Evolutionary conservation across 441 rosid genomes (phyloP), one percentile per base, ranked within the genome.

Genomic region (Pelargonium cotyledonis): DNA sequence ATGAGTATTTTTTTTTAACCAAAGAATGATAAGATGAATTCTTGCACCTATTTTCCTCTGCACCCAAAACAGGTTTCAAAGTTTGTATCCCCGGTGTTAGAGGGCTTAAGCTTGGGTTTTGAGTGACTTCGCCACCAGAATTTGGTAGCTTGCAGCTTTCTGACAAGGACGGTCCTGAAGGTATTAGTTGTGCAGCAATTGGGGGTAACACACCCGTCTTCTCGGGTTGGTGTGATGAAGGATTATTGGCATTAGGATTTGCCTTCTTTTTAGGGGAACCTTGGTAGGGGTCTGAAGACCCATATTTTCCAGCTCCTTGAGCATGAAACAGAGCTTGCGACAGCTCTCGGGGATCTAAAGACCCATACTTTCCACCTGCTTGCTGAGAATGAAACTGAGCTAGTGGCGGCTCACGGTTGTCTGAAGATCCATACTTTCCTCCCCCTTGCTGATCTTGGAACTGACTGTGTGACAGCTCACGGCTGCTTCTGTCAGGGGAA

Each of bases 21-120:
- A 35, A 35, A 35, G 38, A 4, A 62, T 14, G 43, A 14, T 6
- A 60, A 53, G 14, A 38, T 6, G 41, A 63, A 26, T 70, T 72
- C 16, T 53, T 65, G 46, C 83, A 91, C 95, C 97, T 75, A 71
- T 85, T 85, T 68, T 84, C 84, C 53, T 80, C 85, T n/a, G 65
- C 44, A 47, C 79, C 76, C 9, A 53, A n/a, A 8, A 67, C 26
- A 62, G 79, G 75, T 68, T 75, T 80, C 70, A 85, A 78, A 68
- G 70, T 70, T 47, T 77, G 83, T 8, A 66, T 71, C 40, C 72
- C 81, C 46, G 77, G 62, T 7, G 65, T 61, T 44, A 78, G 75
- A 41, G 66, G 70, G 75, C 51, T 47, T 14, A 71, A 63, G 41
- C 69, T 72, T 11, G 63, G 18, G 74, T 72, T 78, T 68, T 70